Evolutionary conservation across 2,329 filamentous ascomycete species (phyloP).

Genomic region (Xylariaceae sp.): DNA sequence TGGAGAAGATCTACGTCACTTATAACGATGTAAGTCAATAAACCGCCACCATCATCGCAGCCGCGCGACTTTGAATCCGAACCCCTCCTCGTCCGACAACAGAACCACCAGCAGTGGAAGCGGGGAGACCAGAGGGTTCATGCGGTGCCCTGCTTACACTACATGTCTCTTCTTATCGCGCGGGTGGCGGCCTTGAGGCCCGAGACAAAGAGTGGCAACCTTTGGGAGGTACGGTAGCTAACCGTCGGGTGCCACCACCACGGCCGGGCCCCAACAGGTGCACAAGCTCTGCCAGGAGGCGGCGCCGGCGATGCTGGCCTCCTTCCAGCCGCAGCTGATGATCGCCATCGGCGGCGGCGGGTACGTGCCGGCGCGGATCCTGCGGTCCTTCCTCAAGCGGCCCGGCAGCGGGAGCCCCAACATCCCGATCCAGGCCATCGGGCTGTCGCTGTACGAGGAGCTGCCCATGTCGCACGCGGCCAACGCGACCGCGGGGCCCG

Average conservation of each 20-base stretch:
- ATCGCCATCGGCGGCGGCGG: constrained; percentile 97
- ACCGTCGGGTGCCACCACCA: constrained; percentile 10
- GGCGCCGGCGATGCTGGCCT: constrained; percentile 70
- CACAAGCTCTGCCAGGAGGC: constrained; percentile 94
- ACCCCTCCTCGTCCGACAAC: not conserved
- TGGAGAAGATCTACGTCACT: constrained; percentile 80
- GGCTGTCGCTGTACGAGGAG: constrained; percentile 90
- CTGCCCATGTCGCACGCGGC: constrained; percentile 52
- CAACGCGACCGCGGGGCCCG: constrained; percentile 36
- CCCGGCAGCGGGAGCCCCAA: constrained; percentile 74
- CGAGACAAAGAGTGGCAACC: constrained; percentile 1
- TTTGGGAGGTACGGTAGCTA: no score
- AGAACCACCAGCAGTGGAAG: no score
- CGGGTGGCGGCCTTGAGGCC: no score
- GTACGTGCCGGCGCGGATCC: constrained; percentile 92
- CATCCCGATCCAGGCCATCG: constrained; percentile 98
- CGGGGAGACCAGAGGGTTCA: no score
- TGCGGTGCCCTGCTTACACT: no score
- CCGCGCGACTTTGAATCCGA: constrained; percentile 11
- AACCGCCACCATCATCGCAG: constrained; percentile 3
- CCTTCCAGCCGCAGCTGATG: constrained; percentile 90
- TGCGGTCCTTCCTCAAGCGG: constrained; percentile 94
- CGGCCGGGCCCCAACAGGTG: no score
- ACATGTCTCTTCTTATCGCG: no score
- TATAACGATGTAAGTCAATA: constrained; percentile 71